These are phyloP conservation scores for Ophiostoma montium DNA, from an alignment of 2,329 filamentous ascomycete genomes.

Conservation along the genomic window DNA sequence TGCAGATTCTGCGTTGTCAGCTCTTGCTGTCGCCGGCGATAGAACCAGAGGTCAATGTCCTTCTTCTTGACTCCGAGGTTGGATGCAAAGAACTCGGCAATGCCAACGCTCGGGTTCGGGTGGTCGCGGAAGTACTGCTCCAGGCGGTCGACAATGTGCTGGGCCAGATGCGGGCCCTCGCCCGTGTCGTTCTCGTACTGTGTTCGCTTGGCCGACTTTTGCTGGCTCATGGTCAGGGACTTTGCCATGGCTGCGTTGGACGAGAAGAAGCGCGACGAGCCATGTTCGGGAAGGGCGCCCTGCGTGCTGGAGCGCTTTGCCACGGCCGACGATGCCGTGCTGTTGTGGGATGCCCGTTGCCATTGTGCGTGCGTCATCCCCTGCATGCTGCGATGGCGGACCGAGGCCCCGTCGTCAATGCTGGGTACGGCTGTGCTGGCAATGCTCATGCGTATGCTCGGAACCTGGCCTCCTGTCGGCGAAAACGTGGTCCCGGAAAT, in stretches of 20 bases:
- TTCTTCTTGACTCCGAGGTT: conserved; percentile 36
- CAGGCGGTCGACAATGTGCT: conserved; percentile 34
- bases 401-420: conserved; percentile 1
- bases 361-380: background rate
- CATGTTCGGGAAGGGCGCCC: conserved; percentile 12
- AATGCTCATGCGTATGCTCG: conserved; percentile 14
- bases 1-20: conserved; percentile 30
- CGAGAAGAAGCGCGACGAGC: background rate
- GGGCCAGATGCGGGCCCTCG: conserved; percentile 31
- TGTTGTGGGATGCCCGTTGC: background rate
- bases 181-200: conserved; percentile 23
- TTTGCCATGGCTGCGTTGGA: conserved; percentile 12
- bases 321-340: background rate
- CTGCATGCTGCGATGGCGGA: background rate
- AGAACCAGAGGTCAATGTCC: conserved; percentile 39
- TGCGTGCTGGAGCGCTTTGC: background rate
- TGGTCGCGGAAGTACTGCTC: conserved; percentile 39
- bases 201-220: conserved; percentile 26
- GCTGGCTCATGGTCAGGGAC: conserved; percentile 31
- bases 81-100: conserved; percentile 39
- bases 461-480: conserved; percentile 12
- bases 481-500: conserved; percentile 20
- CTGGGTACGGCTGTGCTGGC: conserved; percentile 10
- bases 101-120: conserved; percentile 32
- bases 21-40: conserved; percentile 36